Evolutionary conservation across 768 basidiomycete genomes (phyloP), one percentile per base, ranked within the genome.

Genomic region (Hericium erinaceus): DNA sequence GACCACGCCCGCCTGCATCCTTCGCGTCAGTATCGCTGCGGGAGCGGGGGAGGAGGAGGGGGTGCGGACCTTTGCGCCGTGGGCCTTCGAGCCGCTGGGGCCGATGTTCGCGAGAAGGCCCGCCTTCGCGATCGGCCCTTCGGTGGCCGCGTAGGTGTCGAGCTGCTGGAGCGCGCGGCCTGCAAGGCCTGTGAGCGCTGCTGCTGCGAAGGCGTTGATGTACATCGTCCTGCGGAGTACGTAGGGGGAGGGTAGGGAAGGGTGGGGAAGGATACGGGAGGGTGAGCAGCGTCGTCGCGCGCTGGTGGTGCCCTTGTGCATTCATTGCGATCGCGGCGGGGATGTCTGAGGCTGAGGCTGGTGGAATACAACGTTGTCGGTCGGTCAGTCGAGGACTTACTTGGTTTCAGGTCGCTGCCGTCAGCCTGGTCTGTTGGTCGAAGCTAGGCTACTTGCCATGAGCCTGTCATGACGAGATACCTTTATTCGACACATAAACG

Each of bases 41-140:
- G 10, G 16, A 39, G 22, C 13, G 41, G 48, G 18, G 37, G 16
- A 26, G 13, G 26, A 16, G 58, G 13, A 20, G 26, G 49, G 10
- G 8, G 1, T 24, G 41, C 4, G 64, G 56, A 71, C 75, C 58
- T 69, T 68, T 39, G 85, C 85, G 37, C 83, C 85, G 2, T 73
- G 70, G 4, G 79, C 74, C 66, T 78, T 77, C 48, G 76, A 66
- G 1, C 84, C 83, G 52, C 65, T 65, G 0, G 84, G 70, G 0
- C 87, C 87, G 54, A 89, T 86, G 68, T 88, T 89, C 15, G 84
- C 85, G 12, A 88, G 77, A 11, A 89, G 52, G 8, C 80, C 80
- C 0, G 79, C 79, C 64, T 81, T 78, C 7, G 86, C 85, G 62
- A 84, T 75, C 28, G 80, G 78, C 0, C 74, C 75, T 67, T 87